Base-by-base conservation (phyloP, 2,329 filamentous ascomycete species). In the Basipetospora chlamydospora region DNA sequence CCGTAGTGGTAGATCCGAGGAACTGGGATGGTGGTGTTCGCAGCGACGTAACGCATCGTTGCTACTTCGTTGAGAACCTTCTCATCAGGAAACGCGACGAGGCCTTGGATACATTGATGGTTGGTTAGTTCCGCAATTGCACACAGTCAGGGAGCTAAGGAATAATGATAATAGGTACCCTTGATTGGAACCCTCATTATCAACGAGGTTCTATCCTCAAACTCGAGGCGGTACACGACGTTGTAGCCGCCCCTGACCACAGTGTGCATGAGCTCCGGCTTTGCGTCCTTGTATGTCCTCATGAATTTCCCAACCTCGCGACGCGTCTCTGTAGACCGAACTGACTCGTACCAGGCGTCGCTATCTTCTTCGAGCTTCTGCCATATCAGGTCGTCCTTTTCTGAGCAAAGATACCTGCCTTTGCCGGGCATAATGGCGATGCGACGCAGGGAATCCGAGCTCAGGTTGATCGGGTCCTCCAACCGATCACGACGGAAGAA, bases 51-150 rank as follows among this genome's bases (percentile, higher is more conserved):
- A 15, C 47, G 47, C 47, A 57, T 56, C 10, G 47, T 51, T 2
- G 52, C 52, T 10, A 52, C 55, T 43, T 61, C 54, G 35, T 53
- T 50, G 1, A 44, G 38, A n/a, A 50, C 38, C 42, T 59, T 60
- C 41, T 60, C 56, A 4, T 59, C 53, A 0, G 51, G 49, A 36
- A 54, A 57, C 33, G 35, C 34, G 4, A 49, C 41, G 9, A 42
- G 11, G 21, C 42, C 48, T 46, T 10, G 20, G 34, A 22, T 11
- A 26, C n/a, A n/a, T n/a, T n/a, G n/a, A n/a, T n/a, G n/a, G n/a
- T n/a, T n/a, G n/a, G 37, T 37, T 29, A 41, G 33, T 26, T 33
- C 16, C 6, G 16, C 6, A 18, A 17, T 18, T 9, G 13, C n/a
- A 13, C 25, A 29, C 20, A 37, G n/a, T 25, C 10, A 9, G 23